Conservation (phyloP, 2,329 filamentous ascomycete species). For the Leptographium galeiforme region DNA sequence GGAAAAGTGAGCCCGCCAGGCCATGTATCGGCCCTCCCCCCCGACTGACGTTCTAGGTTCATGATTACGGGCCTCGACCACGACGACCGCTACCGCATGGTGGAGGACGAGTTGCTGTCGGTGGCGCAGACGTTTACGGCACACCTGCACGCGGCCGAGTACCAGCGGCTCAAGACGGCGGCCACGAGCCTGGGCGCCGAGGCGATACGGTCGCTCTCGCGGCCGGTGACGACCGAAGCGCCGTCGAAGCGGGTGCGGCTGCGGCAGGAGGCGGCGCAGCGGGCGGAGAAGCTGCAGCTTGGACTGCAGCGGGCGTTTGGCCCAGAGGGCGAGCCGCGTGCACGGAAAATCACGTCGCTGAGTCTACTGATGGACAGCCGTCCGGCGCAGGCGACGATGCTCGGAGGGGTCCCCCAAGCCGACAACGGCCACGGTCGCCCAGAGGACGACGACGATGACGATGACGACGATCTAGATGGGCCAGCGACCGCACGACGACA, state of each 20-base stretch:
- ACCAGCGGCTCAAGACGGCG: constrained; percentile 49
- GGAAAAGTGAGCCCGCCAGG: constrained; percentile 12
- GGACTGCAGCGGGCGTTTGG: constrained; percentile 14
- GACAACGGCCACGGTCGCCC: not conserved
- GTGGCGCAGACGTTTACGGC: constrained; percentile 57
- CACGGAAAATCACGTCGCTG: constrained; percentile 24
- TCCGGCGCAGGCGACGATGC: constrained; percentile 12
- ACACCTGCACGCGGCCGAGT: constrained; percentile 67
- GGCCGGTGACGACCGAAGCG: constrained; percentile 30
- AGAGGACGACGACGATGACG: not conserved
- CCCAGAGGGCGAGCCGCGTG: constrained; percentile 12
- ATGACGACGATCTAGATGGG: constrained; percentile 2
- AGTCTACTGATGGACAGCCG: constrained; percentile 28
- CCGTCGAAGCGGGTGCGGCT: constrained; percentile 18
- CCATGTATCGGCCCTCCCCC: too few species aligned
- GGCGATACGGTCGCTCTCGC: constrained; percentile 34
- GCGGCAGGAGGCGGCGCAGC: constrained; percentile 22
- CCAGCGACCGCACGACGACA: not conserved
- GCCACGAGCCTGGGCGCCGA: constrained; percentile 41
- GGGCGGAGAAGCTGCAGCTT: constrained; percentile 22
- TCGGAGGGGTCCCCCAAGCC: not conserved
- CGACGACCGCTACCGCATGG: constrained; percentile 71
- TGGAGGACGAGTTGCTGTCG: constrained; percentile 64
- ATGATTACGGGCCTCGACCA: constrained; percentile 51
- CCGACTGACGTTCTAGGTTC: constrained; percentile 23